Conservation (phyloP, 176 grass and related monocot species). For the Cocos nucifera region DNA sequence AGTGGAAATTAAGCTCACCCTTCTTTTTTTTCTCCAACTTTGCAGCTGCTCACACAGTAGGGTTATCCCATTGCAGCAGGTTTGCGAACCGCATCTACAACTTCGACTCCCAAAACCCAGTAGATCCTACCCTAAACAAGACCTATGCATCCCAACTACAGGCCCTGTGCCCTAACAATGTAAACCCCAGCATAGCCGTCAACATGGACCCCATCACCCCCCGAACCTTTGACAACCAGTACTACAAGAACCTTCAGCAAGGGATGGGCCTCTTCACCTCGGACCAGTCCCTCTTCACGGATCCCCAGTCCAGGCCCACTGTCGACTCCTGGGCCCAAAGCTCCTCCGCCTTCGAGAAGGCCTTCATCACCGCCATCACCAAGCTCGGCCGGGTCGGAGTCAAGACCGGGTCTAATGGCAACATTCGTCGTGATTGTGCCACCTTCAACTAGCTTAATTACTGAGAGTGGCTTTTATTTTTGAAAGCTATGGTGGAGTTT, state of each 20-base stretch:
- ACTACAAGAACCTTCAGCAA: too few species aligned
- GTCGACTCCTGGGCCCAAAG: constrained; percentile 51
- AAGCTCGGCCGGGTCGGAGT: constrained; percentile 72
- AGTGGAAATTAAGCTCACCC: too few species aligned
- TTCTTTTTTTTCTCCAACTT: too few species aligned
- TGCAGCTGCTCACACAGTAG: constrained; percentile 70
- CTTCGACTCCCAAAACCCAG: constrained; percentile 9
- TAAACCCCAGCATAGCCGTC: constrained; percentile 70
- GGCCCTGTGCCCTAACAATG: constrained; percentile 57
- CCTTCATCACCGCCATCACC: constrained; percentile 61
- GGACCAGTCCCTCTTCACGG: too few species aligned
- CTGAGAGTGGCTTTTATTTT: too few species aligned
- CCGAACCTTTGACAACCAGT: too few species aligned
- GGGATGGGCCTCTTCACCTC: too few species aligned
- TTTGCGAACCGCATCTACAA: constrained; percentile 52
- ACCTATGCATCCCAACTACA: constrained; percentile 52
- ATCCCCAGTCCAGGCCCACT: constrained; percentile 31
- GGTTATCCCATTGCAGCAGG: constrained; percentile 69
- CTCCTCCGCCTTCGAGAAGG: constrained; percentile 34
- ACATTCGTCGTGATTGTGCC: constrained; percentile 75
- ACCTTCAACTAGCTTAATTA: constrained; percentile 32
- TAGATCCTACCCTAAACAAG: constrained; percentile 54
- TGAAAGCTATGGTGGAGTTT: too few species aligned
- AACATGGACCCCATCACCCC: constrained; percentile 32
- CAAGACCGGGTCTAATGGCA: constrained; percentile 62